Base-by-base conservation (phyloP, 2,329 filamentous ascomycete species). In the Harringtonia aguacate region DNA sequence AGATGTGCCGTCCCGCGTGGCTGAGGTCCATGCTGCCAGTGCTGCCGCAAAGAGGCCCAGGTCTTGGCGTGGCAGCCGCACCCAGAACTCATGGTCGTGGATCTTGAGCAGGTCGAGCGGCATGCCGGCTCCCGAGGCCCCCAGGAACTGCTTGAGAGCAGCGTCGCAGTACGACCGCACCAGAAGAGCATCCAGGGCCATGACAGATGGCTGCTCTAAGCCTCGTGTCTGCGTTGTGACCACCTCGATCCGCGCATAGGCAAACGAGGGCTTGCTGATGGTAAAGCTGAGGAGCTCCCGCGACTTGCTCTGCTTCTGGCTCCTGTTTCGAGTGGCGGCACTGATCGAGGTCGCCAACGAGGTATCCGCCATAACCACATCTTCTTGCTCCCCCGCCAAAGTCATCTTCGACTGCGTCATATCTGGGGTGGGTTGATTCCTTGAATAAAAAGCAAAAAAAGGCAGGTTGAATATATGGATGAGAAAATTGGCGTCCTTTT, bases 31-130 rank as follows among this genome's bases (percentile, higher is more conserved):
- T 1, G 80, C 78, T 4, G 80, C 77, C 14, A 84, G 62, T 3
- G 79, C 82, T 0, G 77, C 81, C 0, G 79, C 66, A 44, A 87
- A 74, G 1, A 71, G 67, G 2, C 64, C 66, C 8, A 80, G 61
- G 52, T 86, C 80, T 45, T 72, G 68, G 6, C 70, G 64, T 6
- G 81, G 79, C 9, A 86, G 58, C 17, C 84, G 69, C 40, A 87
- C 58, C 79, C 81, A 86, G 44, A 74, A 74, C 39, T 77, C 67
- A 7, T 56, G 53, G 2, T 64, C 68, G 4, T 75, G 62, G 0
- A 80, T 64, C 52, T 79, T 77, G 29, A 90, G 69, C 18, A 89
- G 76, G 55, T 90, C 86, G 45, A 88, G 57, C 1, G 79, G 65
- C 4, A 89, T 79, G 12, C 76, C 77, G 2, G 70, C 63, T 12